A percentile compares a stretch with the other conserved stretches of the same genome.
Conservation (phyloP, 352 stramenopile genomes). For the Globisporangium apiculatum region DNA sequence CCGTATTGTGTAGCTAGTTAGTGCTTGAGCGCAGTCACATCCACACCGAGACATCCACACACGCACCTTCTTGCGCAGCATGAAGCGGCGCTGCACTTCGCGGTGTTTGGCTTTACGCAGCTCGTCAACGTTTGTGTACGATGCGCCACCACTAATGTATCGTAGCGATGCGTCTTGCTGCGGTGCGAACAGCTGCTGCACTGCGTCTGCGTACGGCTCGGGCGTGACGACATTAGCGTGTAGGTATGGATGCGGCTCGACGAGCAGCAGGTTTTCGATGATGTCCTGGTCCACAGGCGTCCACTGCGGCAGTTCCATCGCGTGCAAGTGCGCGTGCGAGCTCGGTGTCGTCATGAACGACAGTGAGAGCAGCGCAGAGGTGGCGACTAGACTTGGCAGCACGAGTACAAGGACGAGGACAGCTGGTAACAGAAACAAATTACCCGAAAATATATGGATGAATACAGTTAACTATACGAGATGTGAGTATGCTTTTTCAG, state of each 20-base stretch:
- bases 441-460: too few relatives aligned
- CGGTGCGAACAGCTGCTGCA: not conserved
- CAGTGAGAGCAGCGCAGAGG: not conserved
- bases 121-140: slow-evolving; percentile 9
- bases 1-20: too few relatives aligned
- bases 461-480: too few relatives aligned
- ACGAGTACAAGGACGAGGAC: too few relatives aligned
- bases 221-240: not conserved
- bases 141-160: not conserved
- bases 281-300: slow-evolving; percentile 41
- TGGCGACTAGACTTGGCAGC: too few relatives aligned
- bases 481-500: too few relatives aligned
- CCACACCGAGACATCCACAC: too few relatives aligned
- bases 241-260: not conserved
- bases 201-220: not conserved
- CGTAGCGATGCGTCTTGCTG: not conserved
- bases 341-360: not conserved
- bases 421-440: too few relatives aligned
- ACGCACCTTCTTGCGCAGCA: slow-evolving; percentile 31
- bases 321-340: not conserved
- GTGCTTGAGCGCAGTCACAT: too few relatives aligned
- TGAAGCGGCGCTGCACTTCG: slow-evolving; percentile 37
- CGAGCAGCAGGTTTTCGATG: slow-evolving; percentile 44
- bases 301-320: slow-evolving; percentile 16
- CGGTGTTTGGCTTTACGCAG: slow-evolving; percentile 32